Base-by-base conservation (phyloP, 2,329 filamentous ascomycete genomes). In the Sclerotinia glacialis region DNA sequence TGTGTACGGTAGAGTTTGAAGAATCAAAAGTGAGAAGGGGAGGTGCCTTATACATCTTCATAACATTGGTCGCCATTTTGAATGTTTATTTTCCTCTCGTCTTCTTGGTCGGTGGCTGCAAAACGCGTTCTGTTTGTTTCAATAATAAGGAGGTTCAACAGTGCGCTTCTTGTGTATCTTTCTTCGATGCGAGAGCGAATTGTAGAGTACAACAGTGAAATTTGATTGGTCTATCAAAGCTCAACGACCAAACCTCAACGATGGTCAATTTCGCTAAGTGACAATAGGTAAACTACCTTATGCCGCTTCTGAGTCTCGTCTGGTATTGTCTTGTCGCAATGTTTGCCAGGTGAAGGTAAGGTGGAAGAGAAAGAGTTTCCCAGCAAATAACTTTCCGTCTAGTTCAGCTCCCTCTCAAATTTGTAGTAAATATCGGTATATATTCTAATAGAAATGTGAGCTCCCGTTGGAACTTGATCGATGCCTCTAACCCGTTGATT, bases 371-470 rank as follows among this genome's bases (percentile, higher is more conserved):
- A 26, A 47, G 6, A 26, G 37, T 26, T 49, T 52, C 52, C 21
- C 34, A 71, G 18, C 50, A 64, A 6, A 4, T 16, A 23, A n/a
- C 42, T 60, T 49, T 46, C 68, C 67, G 56, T 66, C 67, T 47
- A 12, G 58, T 50, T 50, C 54, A 63, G 61, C 66, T 65, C 49
- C 62, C 62, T 49, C 52, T 64, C 31, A 64, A 26, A 40, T 44
- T 67, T 18, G 42, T 65, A 58, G 56, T 59, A 34, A 61, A 63
- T 18, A 47, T 21, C 37, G 65, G 60, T 74, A 70, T 74, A 67
- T 75, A 74, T 34, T 74, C 62, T 44, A 75, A 62, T 63, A 74
- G 69, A 52, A 72, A 72, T 23, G 21, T 62, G 21, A 66, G 69
- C 70, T 70, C 72, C 69, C 37, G 69, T 46, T 69, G 69, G 71